These are phyloP conservation scores for Globisporangium megalacanthum DNA, from an alignment of 352 stramenopile genomes.

Conservation along the genomic window DNA sequence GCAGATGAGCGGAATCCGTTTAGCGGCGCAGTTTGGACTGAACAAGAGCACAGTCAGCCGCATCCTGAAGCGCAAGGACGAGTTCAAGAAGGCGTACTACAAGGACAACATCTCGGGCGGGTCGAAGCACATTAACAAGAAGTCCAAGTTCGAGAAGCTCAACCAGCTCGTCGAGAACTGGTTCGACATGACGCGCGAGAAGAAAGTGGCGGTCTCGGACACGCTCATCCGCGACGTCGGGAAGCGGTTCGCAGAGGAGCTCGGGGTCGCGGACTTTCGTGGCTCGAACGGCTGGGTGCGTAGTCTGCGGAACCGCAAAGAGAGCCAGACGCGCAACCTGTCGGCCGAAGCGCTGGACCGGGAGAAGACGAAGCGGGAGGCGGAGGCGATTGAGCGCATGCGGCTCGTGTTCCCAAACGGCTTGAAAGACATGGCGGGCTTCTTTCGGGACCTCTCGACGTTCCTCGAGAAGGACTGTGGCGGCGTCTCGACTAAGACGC, in stretches of 20 bases:
- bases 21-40: constrained; percentile 68
- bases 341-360: constrained; percentile 49
- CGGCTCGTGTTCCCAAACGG: constrained; percentile 59
- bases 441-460: constrained; percentile 73
- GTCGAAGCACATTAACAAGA: constrained; percentile 86
- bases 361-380: constrained; percentile 63
- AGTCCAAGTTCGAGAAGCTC: constrained; percentile 83
- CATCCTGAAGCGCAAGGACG: constrained; percentile 83
- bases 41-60: constrained; percentile 83
- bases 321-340: constrained; percentile 47
- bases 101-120: constrained; percentile 80
- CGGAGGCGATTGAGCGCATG: constrained; percentile 72
- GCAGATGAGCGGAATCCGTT: constrained; percentile 64
- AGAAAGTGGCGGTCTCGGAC: constrained; percentile 62
- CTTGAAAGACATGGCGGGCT: constrained; percentile 62
- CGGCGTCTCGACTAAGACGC: constrained; percentile 5
- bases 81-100: constrained; percentile 86
- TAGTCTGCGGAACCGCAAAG: constrained; percentile 73
- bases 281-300: constrained; percentile 79
- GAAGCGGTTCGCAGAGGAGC: constrained; percentile 63
- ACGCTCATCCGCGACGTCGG: constrained; percentile 72
- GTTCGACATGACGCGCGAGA: constrained; percentile 77
- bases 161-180: constrained; percentile 79
- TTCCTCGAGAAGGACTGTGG: constrained; percentile 58
- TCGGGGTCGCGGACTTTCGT: constrained; percentile 71